Evolutionary conservation across 768 basidiomycete species (phyloP).

Genomic region (Suillus bovinus): DNA sequence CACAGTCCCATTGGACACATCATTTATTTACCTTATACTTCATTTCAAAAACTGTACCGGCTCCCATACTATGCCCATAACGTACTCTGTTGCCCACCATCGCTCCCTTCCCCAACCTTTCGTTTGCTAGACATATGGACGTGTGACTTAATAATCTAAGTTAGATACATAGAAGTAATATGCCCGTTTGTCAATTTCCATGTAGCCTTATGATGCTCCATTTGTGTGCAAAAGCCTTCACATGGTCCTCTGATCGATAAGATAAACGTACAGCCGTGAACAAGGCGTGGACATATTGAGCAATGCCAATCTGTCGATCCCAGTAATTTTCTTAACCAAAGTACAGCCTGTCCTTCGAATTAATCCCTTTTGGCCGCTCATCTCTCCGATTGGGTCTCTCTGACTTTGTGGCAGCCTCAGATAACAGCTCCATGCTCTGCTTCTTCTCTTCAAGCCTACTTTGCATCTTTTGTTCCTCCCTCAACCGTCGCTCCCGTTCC

Average conservation of each 20-base stretch:
- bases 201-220: conserved; percentile 11
- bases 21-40: conserved; percentile 15
- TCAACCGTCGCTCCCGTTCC: conserved; percentile 49
- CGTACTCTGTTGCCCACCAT: conserved; percentile 10
- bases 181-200: conserved; percentile 10
- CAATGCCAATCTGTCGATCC: conserved; percentile 4
- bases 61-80: conserved; percentile 10
- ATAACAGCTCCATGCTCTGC: conserved; percentile 36
- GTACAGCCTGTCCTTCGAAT: conserved; percentile 38
- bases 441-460: conserved; percentile 44
- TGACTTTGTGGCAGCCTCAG: conserved; percentile 18
- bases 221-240: neutral
- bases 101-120: conserved; percentile 11
- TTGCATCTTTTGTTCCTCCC: conserved; percentile 39
- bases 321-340: conserved; percentile 36
- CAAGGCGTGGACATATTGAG: neutral
- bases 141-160: conserved; percentile 15
- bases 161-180: conserved; percentile 12
- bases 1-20: neutral
- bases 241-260: neutral
- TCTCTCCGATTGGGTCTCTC: conserved; percentile 11
- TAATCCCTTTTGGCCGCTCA: conserved; percentile 25
- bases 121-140: conserved; percentile 16
- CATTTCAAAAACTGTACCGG: conserved; percentile 7
- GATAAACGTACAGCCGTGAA: neutral